A percentile compares a stretch with the other conserved stretches of the same genome.
These are phyloP conservation scores for Macrolepiota albuminosa DNA, from an alignment of 768 basidiomycete genomes.

Conservation along the genomic window DNA sequence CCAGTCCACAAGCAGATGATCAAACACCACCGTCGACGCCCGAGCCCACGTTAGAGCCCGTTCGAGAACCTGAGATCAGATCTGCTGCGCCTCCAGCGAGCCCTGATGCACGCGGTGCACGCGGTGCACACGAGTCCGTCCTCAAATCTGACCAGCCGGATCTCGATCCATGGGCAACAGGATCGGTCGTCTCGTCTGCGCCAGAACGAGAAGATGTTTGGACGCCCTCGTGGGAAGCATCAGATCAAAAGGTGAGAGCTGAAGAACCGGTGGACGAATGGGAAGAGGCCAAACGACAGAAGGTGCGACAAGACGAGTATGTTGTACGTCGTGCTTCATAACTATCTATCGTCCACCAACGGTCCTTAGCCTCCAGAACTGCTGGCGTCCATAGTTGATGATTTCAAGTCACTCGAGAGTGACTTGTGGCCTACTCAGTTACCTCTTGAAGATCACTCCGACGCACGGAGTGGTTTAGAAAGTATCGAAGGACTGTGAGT, in stretches of 20 bases:
- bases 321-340: constrained; percentile 47
- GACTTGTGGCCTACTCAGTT: constrained; percentile 45
- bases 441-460: constrained; percentile 4
- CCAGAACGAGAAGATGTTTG: constrained; percentile 29
- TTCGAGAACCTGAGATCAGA: neutral
- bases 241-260: constrained; percentile 15
- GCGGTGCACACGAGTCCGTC: constrained; percentile 57
- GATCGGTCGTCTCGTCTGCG: constrained; percentile 17
- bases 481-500: constrained; percentile 60
- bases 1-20: constrained; percentile 1
- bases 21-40: constrained; percentile 8
- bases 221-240: constrained; percentile 37
- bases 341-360: constrained; percentile 17
- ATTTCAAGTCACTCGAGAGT: constrained; percentile 46
- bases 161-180: constrained; percentile 32
- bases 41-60: neutral
- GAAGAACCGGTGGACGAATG: constrained; percentile 49
- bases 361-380: constrained; percentile 58
- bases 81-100: constrained; percentile 27
- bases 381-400: constrained; percentile 49
- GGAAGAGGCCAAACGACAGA: constrained; percentile 56
- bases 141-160: constrained; percentile 23
- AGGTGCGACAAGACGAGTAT: constrained; percentile 54
- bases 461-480: constrained; percentile 37
- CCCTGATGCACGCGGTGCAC: constrained; percentile 54